A percentile compares a stretch with the other conserved stretches of the same genome.
These are phyloP conservation scores for Fusarium vanettenii DNA, from an alignment of 2,329 filamentous ascomycete species.

Conservation along the genomic window DNA sequence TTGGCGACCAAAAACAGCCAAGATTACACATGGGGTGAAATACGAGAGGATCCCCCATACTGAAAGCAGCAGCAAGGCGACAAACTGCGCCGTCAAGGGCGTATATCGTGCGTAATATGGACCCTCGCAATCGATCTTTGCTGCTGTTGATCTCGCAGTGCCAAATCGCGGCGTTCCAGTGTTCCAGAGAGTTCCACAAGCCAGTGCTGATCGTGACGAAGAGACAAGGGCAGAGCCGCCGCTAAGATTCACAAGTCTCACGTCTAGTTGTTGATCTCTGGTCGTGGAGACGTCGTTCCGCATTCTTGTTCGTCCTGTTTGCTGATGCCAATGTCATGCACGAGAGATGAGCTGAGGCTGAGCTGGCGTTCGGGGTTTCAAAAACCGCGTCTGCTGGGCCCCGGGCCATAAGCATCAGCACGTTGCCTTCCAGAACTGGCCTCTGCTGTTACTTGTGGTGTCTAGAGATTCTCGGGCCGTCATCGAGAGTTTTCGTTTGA, in stretches of 20 bases:
- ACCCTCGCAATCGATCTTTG: constrained; percentile 16
- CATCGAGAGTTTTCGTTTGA: constrained; percentile 10
- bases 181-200: constrained; percentile 32
- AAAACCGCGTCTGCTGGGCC: constrained; percentile 6
- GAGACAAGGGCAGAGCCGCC: constrained; percentile 34
- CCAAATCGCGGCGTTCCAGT: constrained; percentile 19
- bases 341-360: constrained; percentile 32
- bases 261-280: constrained; percentile 2
- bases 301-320: constrained; percentile 10
- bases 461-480: neutral
- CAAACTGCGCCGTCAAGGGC: neutral
- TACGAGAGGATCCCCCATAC: constrained; percentile 26
- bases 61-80: constrained; percentile 13
- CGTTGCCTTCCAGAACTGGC: neutral
- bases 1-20: neutral
- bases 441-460: neutral
- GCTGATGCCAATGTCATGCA: constrained; percentile 12
- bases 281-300: constrained; percentile 8
- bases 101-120: constrained; percentile 15
- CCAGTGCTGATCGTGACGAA: constrained; percentile 33
- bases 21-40: constrained; percentile 7
- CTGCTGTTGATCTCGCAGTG: constrained; percentile 1
- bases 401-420: constrained; percentile 7
- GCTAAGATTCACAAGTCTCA: constrained; percentile 19
- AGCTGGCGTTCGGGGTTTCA: constrained; percentile 22